Evolutionary conservation across 176 grass and related monocot genomes (phyloP).

Genomic region (Rhynchospora breviuscula): DNA sequence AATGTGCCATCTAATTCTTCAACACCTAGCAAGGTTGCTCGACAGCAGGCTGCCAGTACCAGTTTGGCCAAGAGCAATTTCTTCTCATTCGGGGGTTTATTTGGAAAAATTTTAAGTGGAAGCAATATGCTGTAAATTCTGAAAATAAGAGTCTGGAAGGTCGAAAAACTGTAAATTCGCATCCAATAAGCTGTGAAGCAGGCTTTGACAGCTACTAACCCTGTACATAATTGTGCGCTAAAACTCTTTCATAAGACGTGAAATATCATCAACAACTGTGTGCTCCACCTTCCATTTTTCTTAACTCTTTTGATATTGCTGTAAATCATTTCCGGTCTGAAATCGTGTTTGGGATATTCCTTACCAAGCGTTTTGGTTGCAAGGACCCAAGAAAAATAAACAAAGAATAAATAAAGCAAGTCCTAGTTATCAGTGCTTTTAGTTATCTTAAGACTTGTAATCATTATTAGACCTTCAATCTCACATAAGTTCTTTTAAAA

Average conservation of each 20-base stretch:
- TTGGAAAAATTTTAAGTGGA: constrained; percentile 53
- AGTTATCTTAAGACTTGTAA: not conserved
- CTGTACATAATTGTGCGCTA: constrained; percentile 13
- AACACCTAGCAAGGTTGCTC: constrained; percentile 17
- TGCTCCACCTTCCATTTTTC: not conserved
- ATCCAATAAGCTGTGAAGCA: not conserved
- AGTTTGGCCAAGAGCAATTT: constrained; percentile 36
- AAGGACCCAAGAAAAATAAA: too few species aligned
- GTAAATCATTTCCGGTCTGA: not conserved
- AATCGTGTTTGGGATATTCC: not conserved
- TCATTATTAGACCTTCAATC: not conserved
- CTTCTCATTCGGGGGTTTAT: constrained; percentile 85
- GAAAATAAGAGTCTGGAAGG: constrained; percentile 18
- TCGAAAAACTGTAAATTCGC: not conserved
- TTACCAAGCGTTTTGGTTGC: too few species aligned
- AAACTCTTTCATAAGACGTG: not conserved
- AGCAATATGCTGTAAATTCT: constrained; percentile 18
- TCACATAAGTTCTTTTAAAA: not conserved
- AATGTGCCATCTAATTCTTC: constrained; percentile 34
- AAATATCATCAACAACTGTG: not conserved
- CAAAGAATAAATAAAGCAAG: too few species aligned
- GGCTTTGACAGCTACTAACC: not conserved
- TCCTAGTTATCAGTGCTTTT: too few species aligned
- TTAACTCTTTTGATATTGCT: not conserved
- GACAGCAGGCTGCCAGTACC: constrained; percentile 10